Base-by-base conservation (phyloP, 768 basidiomycete genomes). In the Calocybe gangraenosa region DNA sequence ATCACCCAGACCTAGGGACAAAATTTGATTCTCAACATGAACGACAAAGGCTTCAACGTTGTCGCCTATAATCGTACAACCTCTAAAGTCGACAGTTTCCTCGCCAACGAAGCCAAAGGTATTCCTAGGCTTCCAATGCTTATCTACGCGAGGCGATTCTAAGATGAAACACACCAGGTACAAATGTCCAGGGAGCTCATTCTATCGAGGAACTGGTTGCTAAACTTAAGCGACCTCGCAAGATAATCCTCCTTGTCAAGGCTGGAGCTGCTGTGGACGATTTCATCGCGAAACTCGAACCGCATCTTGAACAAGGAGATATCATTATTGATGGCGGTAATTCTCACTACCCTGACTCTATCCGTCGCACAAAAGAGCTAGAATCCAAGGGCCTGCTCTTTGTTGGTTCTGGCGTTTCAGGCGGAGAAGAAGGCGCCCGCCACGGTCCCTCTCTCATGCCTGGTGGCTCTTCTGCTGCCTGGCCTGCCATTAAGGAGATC, bases 291-390 rank as follows among this genome's bases (percentile, higher is more conserved):
- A 88, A 92, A 68, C 86, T 98, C 49, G 78, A 77, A 49, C 93
- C 95, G 44, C 71, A 85, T 65, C 87, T 99, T 55, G 94, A 97
- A 65, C 66, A 82, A 61, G 96, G 96, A 57, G 96, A 99, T 69
- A 98, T 99, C 75, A 80, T 99, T 76, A 97, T 99, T 57, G 96
- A 99, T 66, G 96, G 96, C 59, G 96, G 96, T 60, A 99, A 99
- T 74, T 97, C 95, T 36, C 93, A 98, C 69, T 99, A 89, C 75
- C 96, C 96, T 50, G 96, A 99, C 67, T 89, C 92, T 28, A 94
- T 94, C 70, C 93, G 96, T 59, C 91, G 96, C 60, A 77, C 84
- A 59, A 70, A 90, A 64, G 92, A 95, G 62, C 84, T 98, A 59
- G 95, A 98, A 69, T 61, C 81, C 48, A 95, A 98, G 74, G 94